Base-by-base conservation (phyloP, 768 basidiomycete species). In the Termitomyces sp. region DNA sequence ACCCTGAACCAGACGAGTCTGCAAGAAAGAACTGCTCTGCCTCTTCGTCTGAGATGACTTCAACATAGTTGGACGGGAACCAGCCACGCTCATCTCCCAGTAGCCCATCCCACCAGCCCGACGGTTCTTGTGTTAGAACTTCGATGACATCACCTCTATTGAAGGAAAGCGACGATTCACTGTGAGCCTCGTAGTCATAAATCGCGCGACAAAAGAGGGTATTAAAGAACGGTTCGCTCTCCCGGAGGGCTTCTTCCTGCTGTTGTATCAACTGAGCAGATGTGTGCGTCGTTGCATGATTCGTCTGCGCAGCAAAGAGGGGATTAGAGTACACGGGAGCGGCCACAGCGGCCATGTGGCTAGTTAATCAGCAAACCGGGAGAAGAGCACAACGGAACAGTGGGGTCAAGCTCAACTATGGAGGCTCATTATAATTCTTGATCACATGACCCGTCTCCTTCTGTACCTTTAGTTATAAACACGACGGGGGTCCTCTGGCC, bases 81-180 rank as follows among this genome's bases (percentile, higher is more conserved):
- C 93, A 96, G 56, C 96, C 96, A 50, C 96, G 84, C 69, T 90
- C 88, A 54, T 91, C 89, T 47, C 86, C 84, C 21, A 97, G 79
- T 57, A 97, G 75, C 5, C 96, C 96, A 69, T 99, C 96, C 97
- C 95, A 98, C 96, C 96, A 99, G 16, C 96, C 96, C 5, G 91
- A 91, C 37, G 91, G 89, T 54, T 98, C 84, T 64, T 86, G 88
- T 11, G 89, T 91, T 52, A 96, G 79, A 58, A 98, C 93, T 70
- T 98, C 93, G 61, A 99, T 97, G 63, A 98, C 81, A 67, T 98
- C 94, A 61, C 86, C 89, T 63, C 82, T 84, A 59, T 70, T 77
- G 70, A 99, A 98, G 16, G 91, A 91, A 43, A 99, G 82, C 0
- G 96, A 90, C 2, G 94, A 93, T 43, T 83, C 77, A 63, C 98